Evolutionary conservation across 306 rosid genomes (phyloP), one percentile per base, ranked within the genome.

Genomic region (Castanea crenata): DNA sequence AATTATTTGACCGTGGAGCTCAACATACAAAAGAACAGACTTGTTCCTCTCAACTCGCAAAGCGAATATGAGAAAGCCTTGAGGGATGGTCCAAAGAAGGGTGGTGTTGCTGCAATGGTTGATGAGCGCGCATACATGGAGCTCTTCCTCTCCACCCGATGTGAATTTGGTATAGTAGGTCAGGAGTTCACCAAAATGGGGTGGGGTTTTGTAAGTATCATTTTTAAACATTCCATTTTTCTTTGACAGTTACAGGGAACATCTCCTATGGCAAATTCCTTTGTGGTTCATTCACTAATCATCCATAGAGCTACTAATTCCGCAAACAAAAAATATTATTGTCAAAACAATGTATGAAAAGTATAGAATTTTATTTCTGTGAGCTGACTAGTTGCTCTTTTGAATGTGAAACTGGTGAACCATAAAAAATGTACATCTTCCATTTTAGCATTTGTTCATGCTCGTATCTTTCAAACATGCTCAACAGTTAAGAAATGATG

Each of bases 141-240:
- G 78, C 83, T 91, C 57, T 96, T 96, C 89, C 99, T 96, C 72
- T 88, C 99, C 19, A 86, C 82, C 80, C 87, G 87, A 20, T 96
- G 99, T 32, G 86, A 96, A n/a, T 90, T 89, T 65, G 85, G 90
- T 69, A 74, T 96, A 55, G 86, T 91, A 3, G 99, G 99, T 76
- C 97, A 87, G 81, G 97, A 93, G 79, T 96, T 96, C 88, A 93
- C 99, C 80, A 88, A 91, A 91, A 88, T 89, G 7, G 97, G 97
- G 10, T 96, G 97, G 98, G 99, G 99, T 84, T 95, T 91, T 89
- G 99, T 95, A 84, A 91, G 99, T 88, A 59, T 75, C 73, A 76
- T 54, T 70, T 71, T 38, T 38, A 38, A 38, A 38, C 46, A 38
- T 7, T 38, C 3, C 46, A 38, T 38, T 54, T 49, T 55, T 71